Evolutionary conservation across 495 filamentous ascomycete species (phyloP).

Genomic region (Xylaria flabelliformis): DNA sequence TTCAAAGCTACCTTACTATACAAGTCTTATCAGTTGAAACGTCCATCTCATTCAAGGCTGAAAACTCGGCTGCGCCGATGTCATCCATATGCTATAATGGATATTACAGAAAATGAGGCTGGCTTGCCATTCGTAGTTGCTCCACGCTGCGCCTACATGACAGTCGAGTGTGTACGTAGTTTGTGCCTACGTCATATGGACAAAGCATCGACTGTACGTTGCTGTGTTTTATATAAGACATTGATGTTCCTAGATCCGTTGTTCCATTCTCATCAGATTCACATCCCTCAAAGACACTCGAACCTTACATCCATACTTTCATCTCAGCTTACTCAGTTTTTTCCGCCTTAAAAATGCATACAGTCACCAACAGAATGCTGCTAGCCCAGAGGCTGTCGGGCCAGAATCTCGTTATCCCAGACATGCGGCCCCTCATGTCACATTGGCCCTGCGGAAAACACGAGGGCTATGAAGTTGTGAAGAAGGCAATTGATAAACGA

Average conservation of each 20-base stretch:
- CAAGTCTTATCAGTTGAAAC: background rate
- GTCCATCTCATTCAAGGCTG: background rate
- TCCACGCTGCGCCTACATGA: background rate
- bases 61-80: background rate
- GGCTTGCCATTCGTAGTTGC: background rate
- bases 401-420: slow-evolving; percentile 35
- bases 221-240: background rate
- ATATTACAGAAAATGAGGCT: background rate
- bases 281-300: background rate
- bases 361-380: slow-evolving; percentile 28
- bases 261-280: background rate
- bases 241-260: background rate
- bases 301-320: background rate
- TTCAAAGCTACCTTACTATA: background rate
- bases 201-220: background rate
- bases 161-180: background rate
- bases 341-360: slow-evolving; percentile 24
- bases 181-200: background rate
- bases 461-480: slow-evolving; percentile 33
- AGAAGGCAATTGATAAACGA: slow-evolving; percentile 28
- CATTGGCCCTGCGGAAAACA: slow-evolving; percentile 35
- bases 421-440: slow-evolving; percentile 34
- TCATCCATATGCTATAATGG: background rate
- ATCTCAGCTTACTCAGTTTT: background rate
- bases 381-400: slow-evolving; percentile 33